Conservation (phyloP, 2,329 filamentous ascomycete genomes). For the Epichloe sylvatica region DNA sequence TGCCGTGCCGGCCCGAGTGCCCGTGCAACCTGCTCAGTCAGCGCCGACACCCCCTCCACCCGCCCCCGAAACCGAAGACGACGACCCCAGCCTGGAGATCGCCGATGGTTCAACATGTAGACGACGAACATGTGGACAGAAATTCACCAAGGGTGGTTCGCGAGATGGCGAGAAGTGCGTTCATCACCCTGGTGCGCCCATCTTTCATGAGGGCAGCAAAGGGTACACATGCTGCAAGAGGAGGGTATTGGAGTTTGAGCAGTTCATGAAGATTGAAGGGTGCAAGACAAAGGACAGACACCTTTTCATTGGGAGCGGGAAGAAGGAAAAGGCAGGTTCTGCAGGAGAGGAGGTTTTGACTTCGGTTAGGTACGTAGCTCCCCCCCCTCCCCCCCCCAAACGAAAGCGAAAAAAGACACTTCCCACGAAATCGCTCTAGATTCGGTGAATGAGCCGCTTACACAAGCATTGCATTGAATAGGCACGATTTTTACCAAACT, state of each 20-base stretch:
- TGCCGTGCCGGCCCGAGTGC: constrained; percentile 26
- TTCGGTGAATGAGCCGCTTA: not conserved
- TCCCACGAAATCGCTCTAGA: not conserved
- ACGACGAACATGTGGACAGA: constrained; percentile 56
- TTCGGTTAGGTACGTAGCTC: constrained; percentile 50
- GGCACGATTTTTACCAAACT: constrained; percentile 90
- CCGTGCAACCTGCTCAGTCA: constrained; percentile 29
- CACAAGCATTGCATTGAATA: constrained; percentile 4
- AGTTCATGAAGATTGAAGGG: constrained; percentile 91
- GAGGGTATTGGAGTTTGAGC: constrained; percentile 87
- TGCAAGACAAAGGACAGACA: constrained; percentile 73
- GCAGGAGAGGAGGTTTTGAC: constrained; percentile 62
- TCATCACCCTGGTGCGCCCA: constrained; percentile 76
- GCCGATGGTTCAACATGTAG: constrained; percentile 64
- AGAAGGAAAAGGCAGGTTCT: constrained; percentile 38
- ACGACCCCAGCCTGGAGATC: constrained; percentile 63
- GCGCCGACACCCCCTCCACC: constrained; percentile 42
- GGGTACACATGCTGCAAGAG: constrained; percentile 96
- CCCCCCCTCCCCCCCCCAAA: not conserved
- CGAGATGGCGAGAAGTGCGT: constrained; percentile 65
- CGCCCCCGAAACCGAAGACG: constrained; percentile 68
- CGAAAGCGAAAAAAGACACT: not conserved
- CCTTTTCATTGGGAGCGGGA: constrained; percentile 68
- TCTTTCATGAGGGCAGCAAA: constrained; percentile 98
- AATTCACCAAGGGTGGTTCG: constrained; percentile 45